Conservation (phyloP, 2,329 filamentous ascomycete genomes). For the Dothideomycetes sp. region DNA sequence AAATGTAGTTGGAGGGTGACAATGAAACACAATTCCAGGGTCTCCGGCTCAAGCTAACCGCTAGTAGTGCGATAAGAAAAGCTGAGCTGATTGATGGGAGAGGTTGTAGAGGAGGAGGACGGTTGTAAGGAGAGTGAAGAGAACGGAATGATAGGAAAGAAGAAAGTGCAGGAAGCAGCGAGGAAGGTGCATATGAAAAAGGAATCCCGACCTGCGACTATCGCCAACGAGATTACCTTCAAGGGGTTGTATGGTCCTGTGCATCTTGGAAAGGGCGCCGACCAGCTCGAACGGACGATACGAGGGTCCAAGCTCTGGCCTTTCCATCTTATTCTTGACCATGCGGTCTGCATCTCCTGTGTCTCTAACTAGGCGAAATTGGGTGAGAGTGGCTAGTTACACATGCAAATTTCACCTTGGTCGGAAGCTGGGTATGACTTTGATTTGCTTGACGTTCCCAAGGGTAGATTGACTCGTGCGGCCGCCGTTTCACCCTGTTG, state of each 20-base stretch:
- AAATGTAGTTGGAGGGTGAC: slow-evolving; percentile 10
- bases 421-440: too few species aligned
- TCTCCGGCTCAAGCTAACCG: slow-evolving; percentile 12
- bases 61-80: slow-evolving; percentile 5
- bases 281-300: too few species aligned
- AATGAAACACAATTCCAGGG: slow-evolving; percentile 7
- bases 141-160: too few species aligned
- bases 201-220: slow-evolving; percentile 10
- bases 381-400: background rate
- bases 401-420: background rate
- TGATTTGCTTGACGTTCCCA: slow-evolving; percentile 9
- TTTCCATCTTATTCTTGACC: background rate
- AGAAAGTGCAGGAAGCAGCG: too few species aligned
- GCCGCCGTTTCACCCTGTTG: slow-evolving; percentile 8
- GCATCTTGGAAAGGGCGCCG: too few species aligned
- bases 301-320: slow-evolving; percentile 3
- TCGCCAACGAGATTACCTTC: slow-evolving; percentile 12
- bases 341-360: background rate
- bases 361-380: slow-evolving; percentile 4
- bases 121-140: too few species aligned
- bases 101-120: too few species aligned
- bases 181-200: too few species aligned
- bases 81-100: slow-evolving; percentile 5
- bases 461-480: slow-evolving; percentile 11
- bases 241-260: slow-evolving; percentile 7